Base-by-base conservation (phyloP, 2,329 filamentous ascomycete genomes). In the Microdochium paspali region DNA sequence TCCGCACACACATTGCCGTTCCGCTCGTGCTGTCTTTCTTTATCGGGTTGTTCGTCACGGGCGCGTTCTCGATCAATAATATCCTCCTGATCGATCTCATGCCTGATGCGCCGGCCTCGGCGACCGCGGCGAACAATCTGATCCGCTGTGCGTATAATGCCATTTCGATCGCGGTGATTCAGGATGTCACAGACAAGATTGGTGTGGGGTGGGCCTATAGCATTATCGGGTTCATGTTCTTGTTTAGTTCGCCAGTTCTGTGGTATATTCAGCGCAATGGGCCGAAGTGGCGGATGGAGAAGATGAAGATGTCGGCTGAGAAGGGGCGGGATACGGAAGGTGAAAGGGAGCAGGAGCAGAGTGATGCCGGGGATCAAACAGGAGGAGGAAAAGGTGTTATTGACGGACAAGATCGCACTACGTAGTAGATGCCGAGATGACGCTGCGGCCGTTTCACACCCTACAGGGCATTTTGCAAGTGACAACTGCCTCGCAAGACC, bases 121-220 rank as follows among this genome's bases (percentile, higher is more conserved):
- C 77, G 0, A 80, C 80, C 2, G 80, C 81, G 0, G 77, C 80
- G 0, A 82, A 81, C 52, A 85, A 85, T 51, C 63, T 86, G 3
- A 71, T 78, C 4, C 66, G 81, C n/a, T 85, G 81, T 57, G 61
- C 80, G 18, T 63, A 80, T 39, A 80, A 79, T 23, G 82, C 82
- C 0, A 73, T 66, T 1, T 74, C 73, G 3, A 80, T 79, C 21
- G 78, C 77, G 0, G 67, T 80, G 9, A 77, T 85, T 32, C 72
- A 80, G 46, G 65, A 71, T 46, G 78, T 85, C 70, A 72, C 84
- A 24, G 52, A 64, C 6, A 64, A 61, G 0, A 73, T 84, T 65
- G 81, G 81, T 3, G 60, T 72, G 24, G 81, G 80, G 0, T 84
- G 80, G 79, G 75, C 72, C n/a, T 83, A 76, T 49, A 82, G 77